These are phyloP conservation scores for Globisporangium spiculum DNA, from an alignment of 352 stramenopile species.

Conservation along the genomic window DNA sequence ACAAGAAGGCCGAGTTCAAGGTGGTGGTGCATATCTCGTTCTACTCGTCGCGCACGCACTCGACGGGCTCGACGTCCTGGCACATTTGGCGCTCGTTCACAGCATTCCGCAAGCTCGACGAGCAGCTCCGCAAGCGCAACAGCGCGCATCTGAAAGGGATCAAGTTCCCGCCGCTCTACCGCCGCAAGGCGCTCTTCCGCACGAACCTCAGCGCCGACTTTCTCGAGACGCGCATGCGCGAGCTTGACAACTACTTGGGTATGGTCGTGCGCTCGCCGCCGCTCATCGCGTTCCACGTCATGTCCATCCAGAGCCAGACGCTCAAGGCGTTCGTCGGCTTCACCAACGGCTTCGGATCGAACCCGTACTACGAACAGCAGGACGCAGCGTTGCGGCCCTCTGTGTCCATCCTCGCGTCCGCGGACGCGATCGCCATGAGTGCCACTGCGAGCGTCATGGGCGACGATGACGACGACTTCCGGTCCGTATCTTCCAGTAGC, in stretches of 20 bases:
- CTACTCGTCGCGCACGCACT: conserved; percentile 73
- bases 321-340: conserved; percentile 82
- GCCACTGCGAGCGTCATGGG: conserved; percentile 67
- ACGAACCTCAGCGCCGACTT: conserved; percentile 65
- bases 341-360: conserved; percentile 68
- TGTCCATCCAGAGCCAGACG: conserved; percentile 66
- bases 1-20: conserved; percentile 84
- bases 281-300: conserved; percentile 76
- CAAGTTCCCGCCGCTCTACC: conserved; percentile 80
- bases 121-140: conserved; percentile 75
- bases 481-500: conserved; percentile 62
- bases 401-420: conserved; percentile 59
- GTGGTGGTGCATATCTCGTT: conserved; percentile 67
- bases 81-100: conserved; percentile 84
- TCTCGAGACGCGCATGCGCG: conserved; percentile 49
- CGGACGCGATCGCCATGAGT: conserved; percentile 33
- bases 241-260: conserved; percentile 78
- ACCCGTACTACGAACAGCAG: conserved; percentile 67
- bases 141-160: conserved; percentile 73
- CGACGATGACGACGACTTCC: conserved; percentile 79
- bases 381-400: conserved; percentile 51
- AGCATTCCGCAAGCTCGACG: conserved; percentile 78
- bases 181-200: conserved; percentile 64
- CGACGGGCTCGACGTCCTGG: conserved; percentile 62
- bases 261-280: conserved; percentile 55